phyloP scores from a whole-genome alignment of 345 rosid species.

The Populus pruinosa region DNA sequence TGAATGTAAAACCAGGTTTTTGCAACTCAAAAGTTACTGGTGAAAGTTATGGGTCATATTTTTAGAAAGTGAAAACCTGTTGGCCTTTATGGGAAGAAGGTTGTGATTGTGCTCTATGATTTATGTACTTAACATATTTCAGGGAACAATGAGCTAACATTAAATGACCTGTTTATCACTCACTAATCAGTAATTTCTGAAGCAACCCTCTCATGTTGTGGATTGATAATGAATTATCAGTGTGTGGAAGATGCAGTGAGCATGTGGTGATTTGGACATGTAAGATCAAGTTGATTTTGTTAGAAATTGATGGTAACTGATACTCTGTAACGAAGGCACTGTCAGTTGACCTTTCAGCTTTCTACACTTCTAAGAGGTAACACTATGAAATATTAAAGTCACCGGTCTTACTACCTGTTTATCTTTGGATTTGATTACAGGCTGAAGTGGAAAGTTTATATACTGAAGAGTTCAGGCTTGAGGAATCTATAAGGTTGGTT shows the following conservation, averaged over 20 bases:
- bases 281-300: not conserved
- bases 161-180: not conserved
- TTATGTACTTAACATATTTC: not conserved
- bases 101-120: not conserved
- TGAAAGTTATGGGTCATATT: not conserved
- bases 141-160: not conserved
- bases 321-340: not conserved
- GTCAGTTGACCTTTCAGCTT: not conserved
- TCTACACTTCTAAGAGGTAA: not conserved
- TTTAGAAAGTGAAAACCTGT: not conserved
- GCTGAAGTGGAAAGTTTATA: constrained; percentile 50
- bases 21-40: not conserved
- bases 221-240: not conserved
- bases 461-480: constrained; percentile 51
- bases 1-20: not conserved
- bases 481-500: constrained; percentile 60
- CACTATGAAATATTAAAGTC: not conserved
- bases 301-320: not conserved
- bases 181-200: too few relatives aligned
- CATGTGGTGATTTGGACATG: not conserved
- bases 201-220: not conserved
- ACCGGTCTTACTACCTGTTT: not conserved
- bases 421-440: constrained; percentile 27
- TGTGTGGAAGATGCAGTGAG: not conserved
- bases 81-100: not conserved